Evolutionary conservation across 495 filamentous ascomycete genomes (phyloP).

Genomic region (Emericellopsis terricola): DNA sequence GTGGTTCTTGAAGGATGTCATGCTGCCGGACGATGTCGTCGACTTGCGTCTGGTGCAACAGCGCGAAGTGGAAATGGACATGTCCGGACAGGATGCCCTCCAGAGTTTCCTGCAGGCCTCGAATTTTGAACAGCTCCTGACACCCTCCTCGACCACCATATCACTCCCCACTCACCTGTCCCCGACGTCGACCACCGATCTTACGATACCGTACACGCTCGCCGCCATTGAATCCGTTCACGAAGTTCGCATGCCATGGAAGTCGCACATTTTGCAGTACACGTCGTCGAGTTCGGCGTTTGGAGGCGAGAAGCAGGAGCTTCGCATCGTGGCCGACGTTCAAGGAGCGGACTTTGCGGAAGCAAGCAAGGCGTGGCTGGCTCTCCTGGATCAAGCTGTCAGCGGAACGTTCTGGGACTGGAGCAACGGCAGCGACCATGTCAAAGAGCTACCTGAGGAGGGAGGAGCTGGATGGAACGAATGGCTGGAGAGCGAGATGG

Average conservation of each 20-base stretch:
- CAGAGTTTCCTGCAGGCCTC: conserved; percentile 17
- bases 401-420: neutral
- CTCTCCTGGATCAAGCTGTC: neutral
- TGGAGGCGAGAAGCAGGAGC: conserved; percentile 20
- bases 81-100: conserved; percentile 11
- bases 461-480: too few species aligned
- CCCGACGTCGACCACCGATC: too few species aligned
- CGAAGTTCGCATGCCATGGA: conserved; percentile 14
- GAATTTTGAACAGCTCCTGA: conserved; percentile 16
- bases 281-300: conserved; percentile 23
- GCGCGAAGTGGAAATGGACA: conserved; percentile 5
- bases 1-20: conserved; percentile 9
- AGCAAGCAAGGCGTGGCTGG: neutral
- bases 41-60: conserved; percentile 23
- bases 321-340: conserved; percentile 11
- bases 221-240: conserved; percentile 24
- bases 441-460: neutral
- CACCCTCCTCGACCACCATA: conserved; percentile 9
- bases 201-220: conserved; percentile 26
- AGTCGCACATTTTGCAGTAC: conserved; percentile 22
- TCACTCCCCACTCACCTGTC: neutral
- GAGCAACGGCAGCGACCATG: neutral
- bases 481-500: too few species aligned
- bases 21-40: conserved; percentile 17
- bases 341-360: neutral